Base-by-base conservation (phyloP, 2,329 filamentous ascomycete genomes). In the Fusarium sp. region DNA sequence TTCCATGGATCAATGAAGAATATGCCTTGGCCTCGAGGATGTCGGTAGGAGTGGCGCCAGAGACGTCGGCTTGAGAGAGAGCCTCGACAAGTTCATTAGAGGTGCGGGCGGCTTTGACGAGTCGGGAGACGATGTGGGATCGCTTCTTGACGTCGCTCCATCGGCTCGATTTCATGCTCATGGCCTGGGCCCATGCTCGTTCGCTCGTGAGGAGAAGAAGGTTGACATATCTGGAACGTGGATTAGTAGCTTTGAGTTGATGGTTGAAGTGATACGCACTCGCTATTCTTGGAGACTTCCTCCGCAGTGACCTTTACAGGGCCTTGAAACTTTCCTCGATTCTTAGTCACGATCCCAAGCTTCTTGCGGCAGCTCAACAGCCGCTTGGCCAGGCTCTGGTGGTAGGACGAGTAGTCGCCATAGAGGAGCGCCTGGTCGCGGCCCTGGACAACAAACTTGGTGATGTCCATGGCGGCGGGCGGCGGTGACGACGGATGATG, bases 131-230 rank as follows among this genome's bases (percentile, higher is more conserved):
- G 42, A 98, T 96, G 82, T 99, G 96, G 62, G 92, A 92, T 79
- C 95, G 92, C 81, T 94, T 93, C 69, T 92, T 91, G 46, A 51
- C 46, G 77, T 96, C 94, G 76, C 93, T 89, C 42, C 93, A 90
- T 80, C 97, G 94, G 22, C 90, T 86, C 5, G 94, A 90, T 83
- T 97, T 98, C 88, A 98, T 94, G 80, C 93, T 91, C 95, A 98
- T 97, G 66, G 95, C 96, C 82, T 98, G 92, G 40, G 96, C 96
- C 94, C 95, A 98, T 60, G 95, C 94, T 73, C 96, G 90, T 85
- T 99, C 96, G 69, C 95, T 92, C 42, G 91, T 93, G 79, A 98
- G 90, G 65, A 99, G 88, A 35, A 96, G 87, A n/a, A 98, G 87
- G 75, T 93, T 88, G 57, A 92, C 89, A 83, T 92, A 94, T 82